A percentile compares a stretch with the other conserved stretches of the same genome.
phyloP scores from a whole-genome alignment of 306 rosid species.

The Pyrus betulifolia region DNA sequence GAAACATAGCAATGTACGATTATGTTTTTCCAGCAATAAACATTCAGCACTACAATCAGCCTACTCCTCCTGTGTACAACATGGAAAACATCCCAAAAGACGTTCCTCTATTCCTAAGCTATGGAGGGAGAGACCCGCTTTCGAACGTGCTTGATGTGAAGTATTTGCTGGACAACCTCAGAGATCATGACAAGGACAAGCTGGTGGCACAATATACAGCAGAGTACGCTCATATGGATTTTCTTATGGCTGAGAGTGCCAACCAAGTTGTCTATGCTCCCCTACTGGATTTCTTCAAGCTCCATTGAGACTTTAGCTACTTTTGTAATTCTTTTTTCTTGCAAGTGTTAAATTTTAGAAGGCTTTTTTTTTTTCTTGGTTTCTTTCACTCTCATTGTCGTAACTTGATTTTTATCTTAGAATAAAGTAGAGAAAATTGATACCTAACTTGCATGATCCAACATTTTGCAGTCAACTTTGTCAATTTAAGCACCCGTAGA shows the following conservation, averaged over 20 bases:
- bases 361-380: too few species aligned
- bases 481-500: too few species aligned
- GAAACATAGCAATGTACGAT: constrained; percentile 44
- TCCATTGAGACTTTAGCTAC: constrained; percentile 24
- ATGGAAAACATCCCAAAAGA: constrained; percentile 45
- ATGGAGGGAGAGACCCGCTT: constrained; percentile 57
- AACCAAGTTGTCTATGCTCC: constrained; percentile 46
- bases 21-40: constrained; percentile 30
- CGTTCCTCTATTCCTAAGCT: constrained; percentile 51
- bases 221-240: constrained; percentile 67
- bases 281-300: constrained; percentile 47
- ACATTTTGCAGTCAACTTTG: too few species aligned
- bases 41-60: constrained; percentile 36
- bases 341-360: too few species aligned
- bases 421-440: too few species aligned
- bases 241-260: constrained; percentile 54
- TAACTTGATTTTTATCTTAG: too few species aligned
- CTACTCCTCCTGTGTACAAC: constrained; percentile 51
- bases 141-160: constrained; percentile 50
- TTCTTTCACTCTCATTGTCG: too few species aligned
- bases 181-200: constrained; percentile 43
- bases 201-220: constrained; percentile 47
- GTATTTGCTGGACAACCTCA: constrained; percentile 32
- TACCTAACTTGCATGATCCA: too few species aligned
- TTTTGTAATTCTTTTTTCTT: background rate